phyloP scores from a whole-genome alignment of 2,329 filamentous ascomycete species.

The Aspergillus pseudoviridinutans region DNA sequence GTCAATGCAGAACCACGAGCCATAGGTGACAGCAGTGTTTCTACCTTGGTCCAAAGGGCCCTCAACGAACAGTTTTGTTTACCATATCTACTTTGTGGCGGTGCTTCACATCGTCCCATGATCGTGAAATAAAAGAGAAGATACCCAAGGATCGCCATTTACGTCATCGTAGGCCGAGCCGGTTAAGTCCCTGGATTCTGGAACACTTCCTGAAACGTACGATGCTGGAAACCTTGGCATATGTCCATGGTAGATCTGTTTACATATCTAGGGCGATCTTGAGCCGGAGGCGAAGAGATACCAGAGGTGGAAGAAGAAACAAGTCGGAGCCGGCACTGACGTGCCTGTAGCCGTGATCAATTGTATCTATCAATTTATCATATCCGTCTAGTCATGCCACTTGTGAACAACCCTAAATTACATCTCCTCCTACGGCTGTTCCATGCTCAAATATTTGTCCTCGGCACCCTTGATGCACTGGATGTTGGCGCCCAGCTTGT shows the following conservation, averaged over 20 bases:
- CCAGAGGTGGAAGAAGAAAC: no score
- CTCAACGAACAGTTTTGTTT: neutral
- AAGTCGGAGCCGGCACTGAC: neutral
- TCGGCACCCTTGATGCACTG: constrained; percentile 83
- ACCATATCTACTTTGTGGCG: neutral
- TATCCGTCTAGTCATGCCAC: neutral
- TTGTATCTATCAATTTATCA: neutral
- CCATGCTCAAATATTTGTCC: constrained; percentile 54
- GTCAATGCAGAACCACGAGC: neutral
- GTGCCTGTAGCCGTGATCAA: neutral
- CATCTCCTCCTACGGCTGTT: constrained; percentile 22
- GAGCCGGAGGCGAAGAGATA: no score
- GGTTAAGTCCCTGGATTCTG: neutral
- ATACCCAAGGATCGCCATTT: neutral
- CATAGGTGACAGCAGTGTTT: neutral
- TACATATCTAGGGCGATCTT: no score
- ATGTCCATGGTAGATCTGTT: neutral
- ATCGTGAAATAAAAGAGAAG: neutral
- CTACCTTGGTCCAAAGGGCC: neutral
- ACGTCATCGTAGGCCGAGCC: neutral
- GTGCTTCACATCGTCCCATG: neutral
- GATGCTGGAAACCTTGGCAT: no score
- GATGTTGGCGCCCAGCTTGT: constrained; percentile 90
- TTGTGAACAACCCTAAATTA: neutral
- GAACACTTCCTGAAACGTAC: neutral